These are phyloP conservation scores for Clathrospora elynae DNA, from an alignment of 2,329 filamentous ascomycete species.

Conservation along the genomic window DNA sequence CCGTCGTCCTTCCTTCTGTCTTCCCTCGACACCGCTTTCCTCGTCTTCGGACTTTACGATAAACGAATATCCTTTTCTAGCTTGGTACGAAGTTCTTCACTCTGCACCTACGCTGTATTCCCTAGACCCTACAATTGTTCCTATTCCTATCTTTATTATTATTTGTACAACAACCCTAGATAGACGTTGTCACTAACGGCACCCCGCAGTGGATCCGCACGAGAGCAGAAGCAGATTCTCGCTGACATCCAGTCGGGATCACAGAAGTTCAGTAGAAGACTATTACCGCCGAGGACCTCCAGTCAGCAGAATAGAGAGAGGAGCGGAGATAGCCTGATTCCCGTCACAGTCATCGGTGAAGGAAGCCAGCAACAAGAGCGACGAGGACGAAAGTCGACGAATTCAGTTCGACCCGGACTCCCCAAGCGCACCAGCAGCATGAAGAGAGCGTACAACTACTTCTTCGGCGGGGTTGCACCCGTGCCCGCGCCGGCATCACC, in stretches of 20 bases:
- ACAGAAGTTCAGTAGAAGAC: constrained; percentile 44
- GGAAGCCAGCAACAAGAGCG: constrained; percentile 35
- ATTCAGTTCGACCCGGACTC: constrained; percentile 38
- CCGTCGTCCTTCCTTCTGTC: constrained; percentile 18
- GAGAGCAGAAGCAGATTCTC: constrained; percentile 49
- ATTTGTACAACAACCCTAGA: no score
- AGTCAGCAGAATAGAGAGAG: constrained; percentile 30
- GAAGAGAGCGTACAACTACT: constrained; percentile 49
- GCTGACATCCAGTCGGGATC: constrained; percentile 47
- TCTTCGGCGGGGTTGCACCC: constrained; percentile 40
- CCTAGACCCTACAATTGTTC: constrained; percentile 1
- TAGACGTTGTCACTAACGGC: constrained; percentile 14
- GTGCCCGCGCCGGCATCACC: constrained; percentile 34
- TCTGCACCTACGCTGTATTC: not conserved
- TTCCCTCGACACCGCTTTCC: constrained; percentile 11
- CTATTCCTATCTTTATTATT: constrained; percentile 10
- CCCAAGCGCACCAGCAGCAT: constrained; percentile 48
- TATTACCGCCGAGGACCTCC: constrained; percentile 27
- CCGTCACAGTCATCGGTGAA: constrained; percentile 37
- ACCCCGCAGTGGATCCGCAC: constrained; percentile 35
- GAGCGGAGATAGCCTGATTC: constrained; percentile 34
- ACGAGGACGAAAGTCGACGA: constrained; percentile 42
- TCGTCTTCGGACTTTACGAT: constrained; percentile 4
- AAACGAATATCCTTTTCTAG: constrained; percentile 1
- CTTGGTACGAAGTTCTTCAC: constrained; percentile 14